Conservation (phyloP, 192 early-diverging fungal genomes). For the Mortierella claussenii region DNA sequence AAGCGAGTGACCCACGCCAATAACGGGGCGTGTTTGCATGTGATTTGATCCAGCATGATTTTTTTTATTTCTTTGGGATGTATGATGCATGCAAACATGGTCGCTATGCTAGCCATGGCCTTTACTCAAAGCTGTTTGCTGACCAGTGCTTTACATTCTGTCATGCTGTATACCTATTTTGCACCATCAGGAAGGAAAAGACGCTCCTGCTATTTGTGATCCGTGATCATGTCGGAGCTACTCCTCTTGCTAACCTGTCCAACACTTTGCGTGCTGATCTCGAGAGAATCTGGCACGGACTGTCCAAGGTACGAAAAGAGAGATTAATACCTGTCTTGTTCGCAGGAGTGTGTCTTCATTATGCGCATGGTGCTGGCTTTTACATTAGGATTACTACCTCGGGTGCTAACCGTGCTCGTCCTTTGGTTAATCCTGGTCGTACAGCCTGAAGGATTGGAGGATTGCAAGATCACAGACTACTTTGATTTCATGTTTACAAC, state of each 20-base stretch:
- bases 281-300: conserved; percentile 90
- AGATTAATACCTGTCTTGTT: too few species aligned
- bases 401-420: too few species aligned
- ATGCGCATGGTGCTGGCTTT: too few species aligned
- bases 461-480: conserved; percentile 81
- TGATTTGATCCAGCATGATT: conserved; percentile 4
- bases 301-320: conserved; percentile 72
- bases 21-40: conserved; percentile 34
- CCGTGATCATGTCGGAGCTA: conserved; percentile 91
- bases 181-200: conserved; percentile 74
- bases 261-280: conserved; percentile 85
- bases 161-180: neutral
- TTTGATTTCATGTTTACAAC: conserved; percentile 93
- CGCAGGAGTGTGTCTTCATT: too few species aligned
- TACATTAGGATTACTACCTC: too few species aligned
- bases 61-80: neutral
- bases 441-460: conserved; percentile 86
- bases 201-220: conserved; percentile 97
- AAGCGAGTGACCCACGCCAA: too few species aligned
- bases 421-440: too few species aligned
- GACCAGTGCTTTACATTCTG: too few species aligned
- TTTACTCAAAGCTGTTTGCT: too few species aligned
- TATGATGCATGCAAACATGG: neutral
- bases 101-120: neutral
- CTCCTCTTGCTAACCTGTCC: conserved; percentile 84